Percentiles rank a stretch among this genome's conserved stretches.
Conservation (phyloP, 805 yeast species). For the Kazachstania martiniae region DNA sequence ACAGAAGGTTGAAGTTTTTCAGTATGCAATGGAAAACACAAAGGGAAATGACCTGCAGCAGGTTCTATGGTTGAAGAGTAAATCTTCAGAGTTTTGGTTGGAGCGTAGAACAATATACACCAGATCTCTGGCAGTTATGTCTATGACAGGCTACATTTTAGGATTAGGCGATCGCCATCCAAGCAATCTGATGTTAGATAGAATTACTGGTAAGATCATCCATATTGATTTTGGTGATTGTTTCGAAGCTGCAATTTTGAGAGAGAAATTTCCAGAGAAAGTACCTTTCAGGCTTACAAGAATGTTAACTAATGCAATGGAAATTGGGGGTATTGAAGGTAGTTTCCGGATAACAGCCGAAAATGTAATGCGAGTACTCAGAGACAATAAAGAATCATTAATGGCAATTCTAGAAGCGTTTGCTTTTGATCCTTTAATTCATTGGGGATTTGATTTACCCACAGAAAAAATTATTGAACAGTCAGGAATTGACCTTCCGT, state of each 20-base stretch:
- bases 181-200: conserved; percentile 87
- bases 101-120: conserved; percentile 96
- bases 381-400: conserved; percentile 90
- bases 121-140: conserved; percentile 93
- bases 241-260: conserved; percentile 92
- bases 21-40: conserved; percentile 89
- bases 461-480: conserved; percentile 65
- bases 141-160: conserved; percentile 94
- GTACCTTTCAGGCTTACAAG: conserved; percentile 95
- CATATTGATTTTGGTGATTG: conserved; percentile 99
- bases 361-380: conserved; percentile 87
- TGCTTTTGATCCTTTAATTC: conserved; percentile 95
- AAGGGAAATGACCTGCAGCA: conserved; percentile 93
- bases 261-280: conserved; percentile 96
- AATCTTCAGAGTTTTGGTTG: conserved; percentile 95
- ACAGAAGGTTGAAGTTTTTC: conserved; percentile 93
- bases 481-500: conserved; percentile 59
- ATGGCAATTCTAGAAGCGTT: conserved; percentile 98
- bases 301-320: conserved; percentile 98
- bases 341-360: conserved; percentile 94
- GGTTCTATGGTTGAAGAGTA: conserved; percentile 90
- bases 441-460: conserved; percentile 97
- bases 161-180: conserved; percentile 99
- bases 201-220: conserved; percentile 88
- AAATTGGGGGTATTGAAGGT: conserved; percentile 97